Conservation (phyloP, 306 rosid species). For the Canavalia ensiformis region DNA sequence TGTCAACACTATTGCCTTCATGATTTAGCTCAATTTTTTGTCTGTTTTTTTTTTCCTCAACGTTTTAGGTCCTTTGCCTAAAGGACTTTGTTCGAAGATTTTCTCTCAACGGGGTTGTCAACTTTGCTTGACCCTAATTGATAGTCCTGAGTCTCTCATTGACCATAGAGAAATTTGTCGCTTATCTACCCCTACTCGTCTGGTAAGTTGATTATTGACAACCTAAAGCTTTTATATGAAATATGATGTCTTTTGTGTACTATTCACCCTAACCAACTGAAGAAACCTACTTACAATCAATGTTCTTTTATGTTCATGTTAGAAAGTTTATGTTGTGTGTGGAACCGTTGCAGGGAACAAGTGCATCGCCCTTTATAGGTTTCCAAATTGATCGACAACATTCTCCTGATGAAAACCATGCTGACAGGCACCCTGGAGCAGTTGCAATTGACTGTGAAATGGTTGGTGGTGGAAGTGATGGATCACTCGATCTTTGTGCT, state of each 20-base stretch:
- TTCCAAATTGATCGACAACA: slow-evolving; percentile 46
- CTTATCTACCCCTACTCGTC: slow-evolving; percentile 61
- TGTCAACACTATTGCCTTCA: slow-evolving; percentile 10
- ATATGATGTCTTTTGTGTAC: not conserved
- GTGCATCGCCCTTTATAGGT: slow-evolving; percentile 36
- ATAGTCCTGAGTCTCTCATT: slow-evolving; percentile 55
- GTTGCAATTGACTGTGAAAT: slow-evolving; percentile 87
- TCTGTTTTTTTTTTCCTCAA: slow-evolving; percentile 5
- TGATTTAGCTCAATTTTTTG: slow-evolving; percentile 34
- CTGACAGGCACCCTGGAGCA: slow-evolving; percentile 55
- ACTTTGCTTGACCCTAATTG: slow-evolving; percentile 69
- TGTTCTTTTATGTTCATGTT: slow-evolving; percentile 35
- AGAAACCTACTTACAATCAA: slow-evolving; percentile 24
- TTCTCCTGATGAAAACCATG: slow-evolving; percentile 46
- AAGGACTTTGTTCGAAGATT: slow-evolving; percentile 57
- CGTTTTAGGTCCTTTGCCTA: slow-evolving; percentile 73
- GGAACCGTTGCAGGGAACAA: slow-evolving; percentile 67
- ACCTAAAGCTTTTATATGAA: not conserved
- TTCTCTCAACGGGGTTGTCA: slow-evolving; percentile 73
- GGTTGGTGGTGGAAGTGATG: slow-evolving; percentile 95
- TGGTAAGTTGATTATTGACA: slow-evolving; percentile 57
- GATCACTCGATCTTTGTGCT: slow-evolving; percentile 82
- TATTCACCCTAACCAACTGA: slow-evolving; percentile 14
- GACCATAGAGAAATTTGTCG: slow-evolving; percentile 64
- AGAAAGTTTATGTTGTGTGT: slow-evolving; percentile 34